Base-by-base conservation (phyloP, 306 rosid species). In the Amphicarpaea edgeworthii region DNA sequence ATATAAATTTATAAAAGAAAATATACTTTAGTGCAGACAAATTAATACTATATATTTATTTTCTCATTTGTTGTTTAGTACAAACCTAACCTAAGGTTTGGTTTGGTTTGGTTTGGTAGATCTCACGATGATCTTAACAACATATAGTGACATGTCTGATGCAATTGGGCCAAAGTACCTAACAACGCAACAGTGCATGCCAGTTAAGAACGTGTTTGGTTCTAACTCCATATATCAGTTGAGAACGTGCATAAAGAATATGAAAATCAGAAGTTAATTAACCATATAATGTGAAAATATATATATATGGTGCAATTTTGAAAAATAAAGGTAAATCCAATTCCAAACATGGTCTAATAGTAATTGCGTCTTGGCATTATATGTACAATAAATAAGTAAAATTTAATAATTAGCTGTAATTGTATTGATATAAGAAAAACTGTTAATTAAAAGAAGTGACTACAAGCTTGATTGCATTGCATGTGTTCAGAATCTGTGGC, bases 161-260 rank as follows among this genome's bases (percentile, higher is more conserved):
- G 21, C 49, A 43, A 10, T 72, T 72, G 58, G 20, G 8, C 58
- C 60, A 55, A 72, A 61, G 69, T 30, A 74, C 61, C 79, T 9
- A 20, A 73, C 46, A 20, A 73, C 46, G 20, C 57, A 57, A 37
- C 69, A 58, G 57, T 73, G 20, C 11, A 14, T 41, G 77, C 76
- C 63, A 16, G 37, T 49, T 62, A 62, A 12, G 64, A 24, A 26
- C 38, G 16, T 57, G 17, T 57, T 57, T 57, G 38, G 38, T 2
- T 57, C 9, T 23, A 11, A 1, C 15, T 54, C 60, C 57, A 50
- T n/a, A n/a, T n/a, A n/a, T 2, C 24, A 50, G 11, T 15, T 4
- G 0, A 54, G 7, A 54, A 54, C 7, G 32, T 54, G 61, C 4
- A 11, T 20, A 11, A 8, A 20, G 3, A 1, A 20, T 54, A 26